Percentiles rank a stretch among this genome's conserved stretches.
These are phyloP conservation scores for Daedaleopsis nitida DNA, from an alignment of 768 basidiomycete species.

Conservation along the genomic window DNA sequence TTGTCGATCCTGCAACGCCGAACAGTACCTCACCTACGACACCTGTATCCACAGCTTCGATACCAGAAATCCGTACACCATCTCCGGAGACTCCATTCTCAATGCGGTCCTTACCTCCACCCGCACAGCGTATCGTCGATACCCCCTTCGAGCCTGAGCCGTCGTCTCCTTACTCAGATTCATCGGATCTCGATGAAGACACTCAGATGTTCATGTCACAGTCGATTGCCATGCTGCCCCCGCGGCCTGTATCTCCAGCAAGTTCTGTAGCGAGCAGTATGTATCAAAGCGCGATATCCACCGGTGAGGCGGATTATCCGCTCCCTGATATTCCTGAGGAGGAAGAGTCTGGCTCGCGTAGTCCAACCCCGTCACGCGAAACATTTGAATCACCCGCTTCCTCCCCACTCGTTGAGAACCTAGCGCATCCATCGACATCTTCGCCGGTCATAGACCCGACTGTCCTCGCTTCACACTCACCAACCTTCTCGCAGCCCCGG, in stretches of 20 bases:
- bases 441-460: not conserved
- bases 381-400: not conserved
- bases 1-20: constrained; percentile 16
- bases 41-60: constrained; percentile 30
- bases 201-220: constrained; percentile 72
- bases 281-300: constrained; percentile 75
- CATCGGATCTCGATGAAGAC: constrained; percentile 57
- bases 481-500: not conserved
- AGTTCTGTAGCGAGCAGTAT: constrained; percentile 62
- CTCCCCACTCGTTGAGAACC: not conserved
- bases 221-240: constrained; percentile 63
- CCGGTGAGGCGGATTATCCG: constrained; percentile 6
- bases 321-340: constrained; percentile 15
- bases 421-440: not conserved
- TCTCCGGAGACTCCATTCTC: not conserved
- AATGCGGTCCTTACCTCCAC: too few relatives aligned
- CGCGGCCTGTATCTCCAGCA: constrained; percentile 33
- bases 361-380: constrained; percentile 1
- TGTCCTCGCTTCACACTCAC: not conserved
- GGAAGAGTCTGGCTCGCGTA: constrained; percentile 1
- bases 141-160: constrained; percentile 22
- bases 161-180: constrained; percentile 49
- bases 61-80: constrained; percentile 19
- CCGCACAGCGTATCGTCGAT: not conserved
- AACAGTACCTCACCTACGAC: constrained; percentile 13